Base-by-base conservation (phyloP, 345 rosid species). In the Nasturtium officinale region DNA sequence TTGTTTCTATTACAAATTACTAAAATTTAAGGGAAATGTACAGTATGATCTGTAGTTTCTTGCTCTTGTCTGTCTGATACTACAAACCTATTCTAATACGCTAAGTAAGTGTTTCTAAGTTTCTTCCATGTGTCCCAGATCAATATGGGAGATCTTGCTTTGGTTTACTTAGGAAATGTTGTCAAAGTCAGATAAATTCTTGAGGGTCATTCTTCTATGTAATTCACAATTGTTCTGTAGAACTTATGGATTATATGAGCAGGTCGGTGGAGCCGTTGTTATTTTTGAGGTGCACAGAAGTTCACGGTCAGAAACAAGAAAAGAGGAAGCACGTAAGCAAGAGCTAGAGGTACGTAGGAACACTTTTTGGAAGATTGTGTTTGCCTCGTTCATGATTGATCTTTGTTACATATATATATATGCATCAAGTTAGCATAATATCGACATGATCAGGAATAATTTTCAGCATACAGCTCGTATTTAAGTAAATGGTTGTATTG, bases 241-340 rank as follows among this genome's bases (percentile, higher is more conserved):
- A 69, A 33, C 54, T 76, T 13, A 76, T 35, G 20, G 18, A 21
- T 43, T 48, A 20, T 58, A 12, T 76, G 67, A 73, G 15, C 76
- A 91, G 97, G 97, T 94, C 13, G 98, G 89, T 6, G 95, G 95
- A 72, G 96, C 73, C 48, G 84, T 70, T 71, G 87, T 94, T 67
- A 77, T 93, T 62, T 87, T 90, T 76, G 97, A 94, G 85, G 92
- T 87, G 78, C 96, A 94, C 48, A 85, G 98, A 79, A 89, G 87
- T 85, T 82, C 98, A 7, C 81, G 89, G 74, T 90, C 96, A 75
- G 98, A 94, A 77, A 89, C 94, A 61, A 86, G 84, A 73, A 93
- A 90, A 67, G 97, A 89, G 83, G 96, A 80, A 79, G 77, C 77
- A 29, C 92, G 95, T 32, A 82, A 66, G 78, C 84, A 86, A 78